These are phyloP conservation scores for Hirsutella minnesotensis DNA, from an alignment of 2,329 filamentous ascomycete species.

Conservation along the genomic window DNA sequence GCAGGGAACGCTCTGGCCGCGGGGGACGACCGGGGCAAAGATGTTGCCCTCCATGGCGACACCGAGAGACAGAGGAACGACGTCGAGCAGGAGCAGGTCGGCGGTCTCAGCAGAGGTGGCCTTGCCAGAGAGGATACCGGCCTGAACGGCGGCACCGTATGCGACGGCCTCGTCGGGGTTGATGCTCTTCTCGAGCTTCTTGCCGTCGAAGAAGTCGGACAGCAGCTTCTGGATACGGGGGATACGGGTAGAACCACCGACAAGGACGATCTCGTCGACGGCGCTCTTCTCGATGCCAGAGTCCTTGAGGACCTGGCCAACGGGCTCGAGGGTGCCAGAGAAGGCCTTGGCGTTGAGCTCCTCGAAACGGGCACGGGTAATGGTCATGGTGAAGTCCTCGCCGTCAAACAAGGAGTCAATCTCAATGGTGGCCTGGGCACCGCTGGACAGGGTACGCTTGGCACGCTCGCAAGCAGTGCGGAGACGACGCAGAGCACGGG, in stretches of 20 bases:
- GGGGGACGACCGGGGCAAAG: conserved; percentile 84
- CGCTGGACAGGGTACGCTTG: conserved; percentile 97
- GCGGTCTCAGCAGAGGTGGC: conserved; percentile 88
- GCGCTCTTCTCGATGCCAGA: conserved; percentile 75
- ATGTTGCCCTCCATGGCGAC: conserved; percentile 99
- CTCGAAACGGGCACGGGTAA: conserved; percentile 98
- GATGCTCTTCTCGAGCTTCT: conserved; percentile 99
- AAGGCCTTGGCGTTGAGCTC: conserved; percentile 96
- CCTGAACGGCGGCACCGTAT: conserved; percentile 97
- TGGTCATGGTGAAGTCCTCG: conserved; percentile 92
- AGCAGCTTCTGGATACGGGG: conserved; percentile 98
- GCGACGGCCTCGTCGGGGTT: conserved; percentile 99
- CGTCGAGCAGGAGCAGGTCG: conserved; percentile 91
- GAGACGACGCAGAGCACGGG: conserved; percentile 89
- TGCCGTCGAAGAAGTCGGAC: conserved; percentile 97
- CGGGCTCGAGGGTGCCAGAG: conserved; percentile 84
- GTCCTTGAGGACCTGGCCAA: conserved; percentile 95
- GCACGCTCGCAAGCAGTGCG: conserved; percentile 98
- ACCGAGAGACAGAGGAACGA: conserved; percentile 91
- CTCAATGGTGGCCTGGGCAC: conserved; percentile 94
- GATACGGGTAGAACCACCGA: conserved; percentile 98
- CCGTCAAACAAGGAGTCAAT: conserved; percentile 98
- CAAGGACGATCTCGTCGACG: conserved; percentile 97
- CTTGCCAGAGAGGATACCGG: conserved; percentile 97
- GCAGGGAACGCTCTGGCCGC: conserved; percentile 63